Conservation (phyloP, 768 basidiomycete species). For the Kwoniella sp. region DNA sequence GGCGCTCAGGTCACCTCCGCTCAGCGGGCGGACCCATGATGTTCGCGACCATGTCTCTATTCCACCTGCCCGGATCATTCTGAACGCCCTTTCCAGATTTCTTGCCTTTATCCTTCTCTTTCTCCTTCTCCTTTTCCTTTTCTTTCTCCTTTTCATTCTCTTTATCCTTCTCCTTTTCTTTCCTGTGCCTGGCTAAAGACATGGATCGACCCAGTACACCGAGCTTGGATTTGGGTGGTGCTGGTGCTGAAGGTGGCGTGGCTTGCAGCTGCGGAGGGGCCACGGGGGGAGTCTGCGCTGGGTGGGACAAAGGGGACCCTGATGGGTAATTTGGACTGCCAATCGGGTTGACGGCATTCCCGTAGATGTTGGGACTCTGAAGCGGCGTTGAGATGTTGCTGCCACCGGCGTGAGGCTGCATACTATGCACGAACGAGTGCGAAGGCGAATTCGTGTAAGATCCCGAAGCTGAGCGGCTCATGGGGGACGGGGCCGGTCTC, state of each 20-base stretch:
- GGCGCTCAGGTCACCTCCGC: slow-evolving; percentile 12
- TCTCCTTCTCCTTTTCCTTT: slow-evolving; percentile 25
- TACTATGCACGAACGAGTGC: neutral
- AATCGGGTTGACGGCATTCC: neutral
- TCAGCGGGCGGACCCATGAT: slow-evolving; percentile 49
- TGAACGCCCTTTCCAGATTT: slow-evolving; percentile 27
- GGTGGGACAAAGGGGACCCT: neutral
- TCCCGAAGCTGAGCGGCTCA: neutral
- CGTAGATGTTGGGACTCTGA: neutral
- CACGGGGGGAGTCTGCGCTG: neutral
- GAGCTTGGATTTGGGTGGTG: slow-evolving; percentile 25
- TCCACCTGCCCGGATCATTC: slow-evolving; percentile 47
- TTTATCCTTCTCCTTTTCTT: slow-evolving; percentile 13
- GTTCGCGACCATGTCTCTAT: slow-evolving; percentile 48
- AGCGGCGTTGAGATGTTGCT: neutral
- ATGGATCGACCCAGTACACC: slow-evolving; percentile 34
- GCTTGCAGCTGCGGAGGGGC: too few relatives aligned
- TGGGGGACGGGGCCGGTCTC: slow-evolving; percentile 2
- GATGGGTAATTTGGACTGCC: slow-evolving; percentile 1
- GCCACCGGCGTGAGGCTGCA: neutral
- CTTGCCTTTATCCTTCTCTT: slow-evolving; percentile 15
- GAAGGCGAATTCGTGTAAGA: neutral
- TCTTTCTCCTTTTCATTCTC: slow-evolving; percentile 26
- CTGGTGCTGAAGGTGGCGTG: neutral
- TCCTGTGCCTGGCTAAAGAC: slow-evolving; percentile 26